Base-by-base conservation (phyloP, 805 yeast species). In the Barnettozyma californica region DNA sequence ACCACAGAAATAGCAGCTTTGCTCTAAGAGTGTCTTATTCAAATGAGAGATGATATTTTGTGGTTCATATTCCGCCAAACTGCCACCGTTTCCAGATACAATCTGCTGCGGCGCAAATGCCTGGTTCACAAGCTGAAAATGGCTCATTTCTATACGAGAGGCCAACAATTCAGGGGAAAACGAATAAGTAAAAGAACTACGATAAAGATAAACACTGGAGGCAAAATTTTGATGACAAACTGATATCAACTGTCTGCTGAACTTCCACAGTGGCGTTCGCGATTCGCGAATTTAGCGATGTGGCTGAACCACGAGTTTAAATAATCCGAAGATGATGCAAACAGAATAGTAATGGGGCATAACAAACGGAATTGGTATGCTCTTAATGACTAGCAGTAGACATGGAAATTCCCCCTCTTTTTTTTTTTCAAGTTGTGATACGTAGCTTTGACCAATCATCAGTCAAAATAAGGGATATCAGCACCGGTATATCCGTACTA, bases 1-100 rank as follows among this genome's bases (percentile, higher is more conserved):
- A 19, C 58, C 55, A 45, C 67, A 63, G 11, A 50, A 46, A 25
- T 51, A 44, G 10, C 37, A 16, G 4, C 33, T n/a, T 3, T 20
- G 19, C 27, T 34, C 27, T 16, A 47, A 16, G 20, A 41, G 4
- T 23, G 31, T 40, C 33, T 25, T 40, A 13, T 40, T 26, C 21
- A 37, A 11, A 21, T 37, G 41, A 9, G 18, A 20, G n/a, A 21
- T 9, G 3, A 19, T 21, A 27, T 27, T 9, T 8, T 18, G 8
- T 6, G 26, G 20, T 8, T 18, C 38, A 35, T 18, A 35, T 35
- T 4, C 19, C 19, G 16, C 19, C 19, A 33, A 26, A 9, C 37
- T 34, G 3, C 7, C 38, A 35, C 14, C n/a, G 26, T 21, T 23
- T 10, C 41, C 41, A 23, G 41, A 20, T 23, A 38, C 8, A 29